Percentiles rank a stretch among this genome's conserved stretches.
phyloP scores from a whole-genome alignment of 2,329 filamentous ascomycete genomes.

The Akanthomyces uredinophilus region DNA sequence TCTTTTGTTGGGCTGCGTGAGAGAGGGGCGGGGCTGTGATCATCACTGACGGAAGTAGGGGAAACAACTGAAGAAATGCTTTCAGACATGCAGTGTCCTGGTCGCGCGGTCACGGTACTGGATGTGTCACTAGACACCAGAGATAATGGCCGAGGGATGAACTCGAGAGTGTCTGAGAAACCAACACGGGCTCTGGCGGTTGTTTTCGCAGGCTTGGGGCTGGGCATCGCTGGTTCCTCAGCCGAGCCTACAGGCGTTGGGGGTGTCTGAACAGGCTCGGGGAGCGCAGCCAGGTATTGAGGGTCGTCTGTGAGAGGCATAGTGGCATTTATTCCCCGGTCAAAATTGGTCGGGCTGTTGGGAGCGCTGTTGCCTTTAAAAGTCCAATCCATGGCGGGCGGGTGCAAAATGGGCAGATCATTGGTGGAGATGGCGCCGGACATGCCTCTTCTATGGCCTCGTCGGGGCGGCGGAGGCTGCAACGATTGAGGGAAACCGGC shows the following conservation, averaged over 20 bases:
- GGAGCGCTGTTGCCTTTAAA: slow-evolving; percentile 59
- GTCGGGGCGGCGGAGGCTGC: slow-evolving; percentile 46
- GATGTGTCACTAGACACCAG: slow-evolving; percentile 80
- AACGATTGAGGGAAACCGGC: slow-evolving; percentile 53
- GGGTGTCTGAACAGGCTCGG: slow-evolving; percentile 15
- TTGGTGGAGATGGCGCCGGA: slow-evolving; percentile 80
- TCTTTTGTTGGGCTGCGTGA: slow-evolving; percentile 37
- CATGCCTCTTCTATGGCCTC: slow-evolving; percentile 64
- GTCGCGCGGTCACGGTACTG: slow-evolving; percentile 65
- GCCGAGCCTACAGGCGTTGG: neutral
- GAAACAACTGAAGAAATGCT: slow-evolving; percentile 77
- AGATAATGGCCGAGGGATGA: slow-evolving; percentile 76
- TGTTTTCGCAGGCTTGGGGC: slow-evolving; percentile 26
- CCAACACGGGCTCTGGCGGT: slow-evolving; percentile 62
- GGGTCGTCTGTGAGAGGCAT: slow-evolving; percentile 13
- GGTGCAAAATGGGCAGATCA: slow-evolving; percentile 69
- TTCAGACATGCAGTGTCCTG: slow-evolving; percentile 68
- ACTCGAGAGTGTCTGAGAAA: slow-evolving; percentile 80
- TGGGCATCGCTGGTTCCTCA: neutral
- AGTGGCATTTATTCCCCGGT: slow-evolving; percentile 16
- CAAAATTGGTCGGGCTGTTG: slow-evolving; percentile 51
- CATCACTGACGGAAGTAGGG: slow-evolving; percentile 40
- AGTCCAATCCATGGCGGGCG: slow-evolving; percentile 46
- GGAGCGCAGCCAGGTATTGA: slow-evolving; percentile 11
- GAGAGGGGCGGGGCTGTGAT: slow-evolving; percentile 34